phyloP scores from a whole-genome alignment of 1,284 basidiomycete genomes.

The Sanguinoderma infundibulare region DNA sequence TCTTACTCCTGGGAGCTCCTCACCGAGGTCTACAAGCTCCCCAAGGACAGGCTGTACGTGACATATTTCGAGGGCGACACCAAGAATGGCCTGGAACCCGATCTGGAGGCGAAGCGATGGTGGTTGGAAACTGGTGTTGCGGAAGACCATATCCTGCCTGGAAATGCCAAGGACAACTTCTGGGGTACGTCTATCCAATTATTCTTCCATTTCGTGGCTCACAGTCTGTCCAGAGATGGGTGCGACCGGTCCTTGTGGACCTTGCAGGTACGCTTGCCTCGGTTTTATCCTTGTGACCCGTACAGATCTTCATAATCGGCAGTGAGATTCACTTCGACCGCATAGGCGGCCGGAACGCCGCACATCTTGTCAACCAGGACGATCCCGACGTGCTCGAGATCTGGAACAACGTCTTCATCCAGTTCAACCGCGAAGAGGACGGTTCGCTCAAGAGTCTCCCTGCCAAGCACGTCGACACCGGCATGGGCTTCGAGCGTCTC shows the following conservation, averaged over 20 bases:
- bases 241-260: slow-evolving; percentile 95
- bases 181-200: slow-evolving; percentile 75
- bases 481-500: slow-evolving; percentile 98
- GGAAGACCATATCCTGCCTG: slow-evolving; percentile 91
- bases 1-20: slow-evolving; percentile 94
- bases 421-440: slow-evolving; percentile 95
- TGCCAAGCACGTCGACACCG: slow-evolving; percentile 96
- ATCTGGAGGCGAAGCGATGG: slow-evolving; percentile 84
- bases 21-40: slow-evolving; percentile 87
- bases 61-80: slow-evolving; percentile 97
- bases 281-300: too few relatives aligned
- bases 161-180: slow-evolving; percentile 98
- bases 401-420: slow-evolving; percentile 99
- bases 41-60: slow-evolving; percentile 92
- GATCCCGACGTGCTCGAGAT: slow-evolving; percentile 98
- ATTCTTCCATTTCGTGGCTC: too few relatives aligned
- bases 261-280: slow-evolving; percentile 71
- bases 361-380: slow-evolving; percentile 92
- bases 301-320: slow-evolving; percentile 3
- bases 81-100: slow-evolving; percentile 86
- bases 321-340: slow-evolving; percentile 98
- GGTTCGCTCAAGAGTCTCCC: slow-evolving; percentile 84
- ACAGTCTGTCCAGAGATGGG: slow-evolving; percentile 82
- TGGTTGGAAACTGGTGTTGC: slow-evolving; percentile 90
- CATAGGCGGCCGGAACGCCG: slow-evolving; percentile 92